Evolutionary conservation across 768 basidiomycete species (phyloP), one percentile per base, ranked within the genome.

Genomic region (Mycena floridula): DNA sequence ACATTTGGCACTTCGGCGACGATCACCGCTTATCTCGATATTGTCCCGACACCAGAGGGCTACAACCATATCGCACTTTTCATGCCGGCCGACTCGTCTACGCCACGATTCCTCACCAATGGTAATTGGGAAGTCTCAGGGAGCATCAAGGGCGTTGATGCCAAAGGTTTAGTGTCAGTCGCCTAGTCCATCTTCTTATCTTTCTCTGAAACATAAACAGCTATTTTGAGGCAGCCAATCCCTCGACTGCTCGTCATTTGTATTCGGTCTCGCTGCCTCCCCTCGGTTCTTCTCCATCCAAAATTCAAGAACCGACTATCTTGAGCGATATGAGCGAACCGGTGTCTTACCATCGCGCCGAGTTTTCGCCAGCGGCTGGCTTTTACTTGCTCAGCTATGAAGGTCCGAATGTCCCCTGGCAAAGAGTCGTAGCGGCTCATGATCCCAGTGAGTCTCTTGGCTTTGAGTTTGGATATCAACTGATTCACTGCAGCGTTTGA

Each of bases 31-130:
- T 99, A 98, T 62, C 74, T 99, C 40, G 96, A 99, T 61, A 75
- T 99, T 49, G 77, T 94, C 4, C 91, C 95, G 7, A 81, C 76
- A 24, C 54, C 67, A 21, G 80, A 87, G 4, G 96, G 96, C 0
- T 97, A 74, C 69, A 85, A 89, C 53, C 95, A 98, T 58, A 82
- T 99, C 55, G 96, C 95, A 0, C 74, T 93, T 25, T 99, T 94
- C 70, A 83, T 77, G 51, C 84, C 91, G 5, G 79, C 85, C 3
- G 76, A 73, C 48, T 73, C 84, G 15, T 63, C 69, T 23, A 77
- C 71, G 1, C 92, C 94, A 2, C 74, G 66, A 25, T 99, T 90
- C 69, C 69, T 99, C 28, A 98, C 95, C 1, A 72, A 73, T 2
- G 95, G 95, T 1, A 59, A 79, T 15, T 96, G 93, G 93, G 95